Conservation (phyloP, 305 asterid species). For the Plantago coronopus region DNA sequence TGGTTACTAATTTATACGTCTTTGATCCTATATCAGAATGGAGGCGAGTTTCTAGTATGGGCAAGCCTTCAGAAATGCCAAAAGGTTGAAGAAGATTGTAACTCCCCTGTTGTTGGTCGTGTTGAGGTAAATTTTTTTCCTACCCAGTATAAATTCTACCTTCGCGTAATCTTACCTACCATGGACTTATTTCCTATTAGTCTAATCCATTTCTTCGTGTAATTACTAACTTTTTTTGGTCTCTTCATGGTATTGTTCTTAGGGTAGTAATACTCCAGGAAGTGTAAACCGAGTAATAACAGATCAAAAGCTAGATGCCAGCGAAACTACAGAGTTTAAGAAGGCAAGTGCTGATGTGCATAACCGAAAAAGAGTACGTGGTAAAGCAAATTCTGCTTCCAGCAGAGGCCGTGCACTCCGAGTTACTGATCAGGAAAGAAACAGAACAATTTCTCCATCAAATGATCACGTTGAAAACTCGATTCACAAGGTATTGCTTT, state of each 20-base stretch:
- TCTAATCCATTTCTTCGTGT: conserved; percentile 20
- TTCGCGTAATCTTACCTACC: background rate
- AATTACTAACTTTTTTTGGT: conserved; percentile 23
- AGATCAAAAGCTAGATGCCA: conserved; percentile 49
- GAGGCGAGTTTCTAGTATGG: conserved; percentile 73
- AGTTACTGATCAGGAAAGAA: conserved; percentile 55
- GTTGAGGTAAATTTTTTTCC: conserved; percentile 54
- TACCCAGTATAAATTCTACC: conserved; percentile 17
- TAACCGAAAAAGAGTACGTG: conserved; percentile 75
- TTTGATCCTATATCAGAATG: conserved; percentile 49
- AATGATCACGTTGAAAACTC: conserved; percentile 65
- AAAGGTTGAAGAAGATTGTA: conserved; percentile 54
- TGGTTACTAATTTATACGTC: conserved; percentile 24
- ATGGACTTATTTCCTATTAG: conserved; percentile 11
- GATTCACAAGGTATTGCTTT: conserved; percentile 47
- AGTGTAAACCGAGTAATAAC: conserved; percentile 39
- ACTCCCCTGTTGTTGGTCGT: conserved; percentile 37
- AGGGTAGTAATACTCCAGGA: conserved; percentile 39
- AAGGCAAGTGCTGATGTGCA: conserved; percentile 50
- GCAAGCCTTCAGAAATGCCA: conserved; percentile 86
- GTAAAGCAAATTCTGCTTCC: conserved; percentile 59
- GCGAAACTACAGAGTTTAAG: conserved; percentile 43
- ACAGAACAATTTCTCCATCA: conserved; percentile 40
- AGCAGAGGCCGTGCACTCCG: conserved; percentile 84
- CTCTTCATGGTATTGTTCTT: conserved; percentile 21